Conservation (phyloP, 2,329 filamentous ascomycete genomes). For the Eutypa lata region DNA sequence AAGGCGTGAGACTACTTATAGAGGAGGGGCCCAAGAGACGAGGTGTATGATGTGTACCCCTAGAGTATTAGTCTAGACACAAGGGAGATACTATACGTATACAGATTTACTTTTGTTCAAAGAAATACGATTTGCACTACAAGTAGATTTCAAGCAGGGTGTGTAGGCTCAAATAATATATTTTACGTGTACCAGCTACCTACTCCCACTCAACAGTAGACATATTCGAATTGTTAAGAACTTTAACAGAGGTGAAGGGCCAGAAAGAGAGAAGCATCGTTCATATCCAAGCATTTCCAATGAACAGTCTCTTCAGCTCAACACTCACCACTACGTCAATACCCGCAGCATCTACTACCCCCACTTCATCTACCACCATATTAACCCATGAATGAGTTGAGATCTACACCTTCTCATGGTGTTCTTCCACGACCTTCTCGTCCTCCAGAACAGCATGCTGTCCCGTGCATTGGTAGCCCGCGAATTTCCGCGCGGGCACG, state of each 20-base stretch:
- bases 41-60: too few species aligned
- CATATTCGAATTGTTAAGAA: too few species aligned
- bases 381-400: background rate
- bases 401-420: slow-evolving; percentile 11
- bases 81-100: too few species aligned
- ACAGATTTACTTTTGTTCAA: too few species aligned
- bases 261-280: too few species aligned
- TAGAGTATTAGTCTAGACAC: background rate
- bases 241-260: too few species aligned
- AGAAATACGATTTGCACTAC: background rate
- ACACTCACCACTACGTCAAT: background rate
- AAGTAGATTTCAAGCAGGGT: background rate
- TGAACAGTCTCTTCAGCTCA: too few species aligned
- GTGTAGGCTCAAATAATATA: background rate
- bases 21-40: too few species aligned
- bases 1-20: background rate
- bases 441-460: slow-evolving; percentile 21
- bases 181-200: background rate
- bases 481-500: slow-evolving; percentile 34
- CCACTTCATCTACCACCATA: background rate
- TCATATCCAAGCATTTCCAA: too few species aligned
- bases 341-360: background rate
- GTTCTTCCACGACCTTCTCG: slow-evolving; percentile 15
- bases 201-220: too few species aligned
- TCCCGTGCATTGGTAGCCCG: slow-evolving; percentile 32